Evolutionary conservation across 192 early-diverging fungal species (phyloP).

Genomic region (Cetraspora pellucida): DNA sequence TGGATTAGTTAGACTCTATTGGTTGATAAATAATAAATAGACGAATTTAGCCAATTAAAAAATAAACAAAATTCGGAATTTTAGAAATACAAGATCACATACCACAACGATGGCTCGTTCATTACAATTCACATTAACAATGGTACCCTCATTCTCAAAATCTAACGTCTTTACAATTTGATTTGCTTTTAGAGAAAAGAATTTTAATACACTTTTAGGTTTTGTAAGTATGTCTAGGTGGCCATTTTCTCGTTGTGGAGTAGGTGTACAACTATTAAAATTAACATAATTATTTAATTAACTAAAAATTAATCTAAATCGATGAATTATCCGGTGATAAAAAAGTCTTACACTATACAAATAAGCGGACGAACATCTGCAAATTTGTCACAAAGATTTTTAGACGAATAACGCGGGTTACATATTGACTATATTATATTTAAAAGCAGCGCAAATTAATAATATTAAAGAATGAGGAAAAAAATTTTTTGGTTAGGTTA

Average conservation of each 20-base stretch:
- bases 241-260: slow-evolving; percentile 9
- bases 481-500: neutral
- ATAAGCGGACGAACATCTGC: slow-evolving; percentile 51
- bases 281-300: neutral
- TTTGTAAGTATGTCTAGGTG: slow-evolving; percentile 23
- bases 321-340: neutral
- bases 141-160: slow-evolving; percentile 46
- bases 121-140: slow-evolving; percentile 57
- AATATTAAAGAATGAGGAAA: neutral
- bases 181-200: slow-evolving; percentile 64
- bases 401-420: slow-evolving; percentile 33
- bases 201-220: slow-evolving; percentile 39
- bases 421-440: slow-evolving; percentile 37
- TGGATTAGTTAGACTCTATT: slow-evolving; percentile 34
- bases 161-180: slow-evolving; percentile 51
- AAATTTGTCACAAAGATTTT: slow-evolving; percentile 39
- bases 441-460: neutral
- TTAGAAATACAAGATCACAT: neutral
- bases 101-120: slow-evolving; percentile 59
- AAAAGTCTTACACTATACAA: slow-evolving; percentile 49
- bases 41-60: neutral
- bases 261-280: neutral
- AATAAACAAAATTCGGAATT: neutral
- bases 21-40: slow-evolving; percentile 8
- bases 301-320: neutral